These are phyloP conservation scores for Mentha longifolia DNA, from an alignment of 257 asterid genomes.

Conservation along the genomic window DNA sequence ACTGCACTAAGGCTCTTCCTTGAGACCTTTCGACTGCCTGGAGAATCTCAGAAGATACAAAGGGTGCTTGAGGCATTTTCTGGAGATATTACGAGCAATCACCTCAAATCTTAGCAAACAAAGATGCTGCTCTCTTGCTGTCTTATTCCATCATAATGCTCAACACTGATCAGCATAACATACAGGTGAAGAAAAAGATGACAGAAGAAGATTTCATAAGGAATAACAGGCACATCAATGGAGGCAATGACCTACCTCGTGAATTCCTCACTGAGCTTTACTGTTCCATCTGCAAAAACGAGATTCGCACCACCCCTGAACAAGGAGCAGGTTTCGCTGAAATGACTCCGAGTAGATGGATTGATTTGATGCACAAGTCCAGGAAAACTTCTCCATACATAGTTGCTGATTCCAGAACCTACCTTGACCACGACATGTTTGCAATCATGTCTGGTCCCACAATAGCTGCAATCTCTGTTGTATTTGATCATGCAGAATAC, in stretches of 20 bases:
- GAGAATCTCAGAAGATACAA: constrained; percentile 98
- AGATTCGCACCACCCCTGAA: constrained; percentile 93
- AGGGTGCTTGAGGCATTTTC: constrained; percentile 98
- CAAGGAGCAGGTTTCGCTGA: constrained; percentile 91
- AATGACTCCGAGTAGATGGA: constrained; percentile 97
- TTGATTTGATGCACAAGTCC: constrained; percentile 90
- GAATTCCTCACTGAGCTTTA: constrained; percentile 86
- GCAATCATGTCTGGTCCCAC: constrained; percentile 99
- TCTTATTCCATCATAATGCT: constrained; percentile 93
- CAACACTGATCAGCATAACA: constrained; percentile 93
- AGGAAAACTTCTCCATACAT: constrained; percentile 75
- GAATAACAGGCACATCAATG: constrained; percentile 90
- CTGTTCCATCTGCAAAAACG: constrained; percentile 87
- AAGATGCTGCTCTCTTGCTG: constrained; percentile 89
- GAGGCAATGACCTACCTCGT: constrained; percentile 92
- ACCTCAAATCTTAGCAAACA: constrained; percentile 80
- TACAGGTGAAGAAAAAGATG: constrained; percentile 96
- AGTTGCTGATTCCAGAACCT: constrained; percentile 78
- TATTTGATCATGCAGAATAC: constrained; percentile 90
- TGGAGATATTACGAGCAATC: constrained; percentile 95
- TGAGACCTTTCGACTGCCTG: constrained; percentile 95
- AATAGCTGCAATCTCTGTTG: constrained; percentile 96
- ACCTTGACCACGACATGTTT: constrained; percentile 97
- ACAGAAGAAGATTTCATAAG: constrained; percentile 95
- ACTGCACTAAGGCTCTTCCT: constrained; percentile 88